Percentiles rank a stretch among this genome's conserved stretches.
Evolutionary conservation across 768 basidiomycete species (phyloP).

Genomic region (Russula emetica): DNA sequence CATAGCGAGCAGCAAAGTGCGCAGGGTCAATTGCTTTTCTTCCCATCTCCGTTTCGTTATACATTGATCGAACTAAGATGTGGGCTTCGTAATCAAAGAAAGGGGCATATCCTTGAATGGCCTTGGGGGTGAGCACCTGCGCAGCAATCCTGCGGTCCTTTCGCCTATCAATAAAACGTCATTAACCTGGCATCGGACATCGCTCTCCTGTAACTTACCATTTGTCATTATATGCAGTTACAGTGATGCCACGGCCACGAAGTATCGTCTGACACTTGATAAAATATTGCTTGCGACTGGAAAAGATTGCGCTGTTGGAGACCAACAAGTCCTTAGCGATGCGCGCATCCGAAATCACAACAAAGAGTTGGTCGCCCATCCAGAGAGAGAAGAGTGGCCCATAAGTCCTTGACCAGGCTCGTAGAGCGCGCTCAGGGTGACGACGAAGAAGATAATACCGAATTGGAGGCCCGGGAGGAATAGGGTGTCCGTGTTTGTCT

Average conservation of each 20-base stretch:
- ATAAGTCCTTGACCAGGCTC: conserved; percentile 42
- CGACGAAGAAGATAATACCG: conserved; percentile 39
- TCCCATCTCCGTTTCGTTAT: conserved; percentile 35
- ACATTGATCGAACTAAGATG: conserved; percentile 40
- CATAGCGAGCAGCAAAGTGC: conserved; percentile 39
- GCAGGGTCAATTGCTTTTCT: conserved; percentile 39
- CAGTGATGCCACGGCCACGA: conserved; percentile 43
- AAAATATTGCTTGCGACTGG: conserved; percentile 44
- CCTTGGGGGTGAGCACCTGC: conserved; percentile 34
- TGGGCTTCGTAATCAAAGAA: conserved; percentile 41
- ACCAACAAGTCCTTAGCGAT: conserved; percentile 45
- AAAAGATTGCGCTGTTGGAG: conserved; percentile 32
- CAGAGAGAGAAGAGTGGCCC: conserved; percentile 40
- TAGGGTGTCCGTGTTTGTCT: conserved; percentile 30
- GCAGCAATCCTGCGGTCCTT: conserved; percentile 35
- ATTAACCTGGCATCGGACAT: neutral
- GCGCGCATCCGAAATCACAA: conserved; percentile 43
- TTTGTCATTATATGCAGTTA: conserved; percentile 41
- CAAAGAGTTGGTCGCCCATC: conserved; percentile 47
- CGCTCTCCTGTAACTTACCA: conserved; percentile 34
- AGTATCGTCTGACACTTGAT: conserved; percentile 45
- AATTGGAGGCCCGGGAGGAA: conserved; percentile 30
- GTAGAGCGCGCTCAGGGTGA: conserved; percentile 43
- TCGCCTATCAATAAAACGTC: conserved; percentile 32
- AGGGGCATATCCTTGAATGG: conserved; percentile 38